These are phyloP conservation scores for Ramaria sp. DNA, from an alignment of 768 basidiomycete species.

Conservation along the genomic window DNA sequence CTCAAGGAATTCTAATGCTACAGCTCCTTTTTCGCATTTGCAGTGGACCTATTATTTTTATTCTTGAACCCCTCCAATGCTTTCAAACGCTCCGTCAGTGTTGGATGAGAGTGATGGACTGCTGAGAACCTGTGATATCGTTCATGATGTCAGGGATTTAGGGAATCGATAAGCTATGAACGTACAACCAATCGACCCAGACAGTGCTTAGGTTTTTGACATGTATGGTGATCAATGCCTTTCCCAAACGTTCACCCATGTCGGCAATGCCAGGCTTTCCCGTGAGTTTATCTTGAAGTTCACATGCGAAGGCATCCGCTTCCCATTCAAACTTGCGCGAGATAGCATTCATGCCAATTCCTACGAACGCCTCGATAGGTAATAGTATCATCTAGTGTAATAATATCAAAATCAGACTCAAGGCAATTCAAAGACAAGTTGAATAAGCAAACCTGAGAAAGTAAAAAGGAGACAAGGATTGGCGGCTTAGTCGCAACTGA, in stretches of 20 bases:
- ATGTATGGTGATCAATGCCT: constrained; percentile 77
- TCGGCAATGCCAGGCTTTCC: constrained; percentile 48
- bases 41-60: neutral
- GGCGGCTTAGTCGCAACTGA: constrained; percentile 55
- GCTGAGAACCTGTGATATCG: constrained; percentile 65
- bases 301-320: constrained; percentile 80
- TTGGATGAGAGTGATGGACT: constrained; percentile 95
- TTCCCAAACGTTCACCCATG: constrained; percentile 77
- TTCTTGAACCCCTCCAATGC: constrained; percentile 61
- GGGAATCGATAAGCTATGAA: neutral
- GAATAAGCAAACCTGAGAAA: constrained; percentile 52
- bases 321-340: constrained; percentile 87
- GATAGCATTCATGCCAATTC: constrained; percentile 68
- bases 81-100: constrained; percentile 78
- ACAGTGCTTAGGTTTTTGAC: constrained; percentile 89
- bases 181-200: constrained; percentile 88
- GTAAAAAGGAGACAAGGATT: constrained; percentile 74
- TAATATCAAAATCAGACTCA: constrained; percentile 1
- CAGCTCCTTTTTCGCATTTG: constrained; percentile 24
- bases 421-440: constrained; percentile 6
- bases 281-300: constrained; percentile 41
- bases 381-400: constrained; percentile 60
- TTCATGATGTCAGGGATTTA: constrained; percentile 4
- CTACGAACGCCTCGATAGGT: constrained; percentile 65
- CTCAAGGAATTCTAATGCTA: constrained; percentile 5